phyloP scores from a whole-genome alignment of 1,284 basidiomycete genomes.

The Apiotrichum veenhuisii region DNA sequence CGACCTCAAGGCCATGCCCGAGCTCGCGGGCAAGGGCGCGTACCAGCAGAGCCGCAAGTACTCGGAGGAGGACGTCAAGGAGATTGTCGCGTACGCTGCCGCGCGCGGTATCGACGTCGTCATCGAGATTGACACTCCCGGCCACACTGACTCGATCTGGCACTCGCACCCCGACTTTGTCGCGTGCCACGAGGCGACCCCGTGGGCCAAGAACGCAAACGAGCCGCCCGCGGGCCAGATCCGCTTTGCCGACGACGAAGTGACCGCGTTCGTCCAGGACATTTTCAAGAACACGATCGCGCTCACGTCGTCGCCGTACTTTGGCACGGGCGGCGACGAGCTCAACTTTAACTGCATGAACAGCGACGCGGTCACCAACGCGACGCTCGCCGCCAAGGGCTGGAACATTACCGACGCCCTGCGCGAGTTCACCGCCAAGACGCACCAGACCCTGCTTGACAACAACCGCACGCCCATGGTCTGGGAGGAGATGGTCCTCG shows the following conservation, averaged over 20 bases:
- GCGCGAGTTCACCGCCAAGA: conserved; percentile 58
- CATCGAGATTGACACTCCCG: conserved; percentile 72
- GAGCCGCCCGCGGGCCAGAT: conserved; percentile 81
- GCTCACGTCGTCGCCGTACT: conserved; percentile 51
- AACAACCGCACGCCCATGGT: conserved; percentile 61
- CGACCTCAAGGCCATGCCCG: conserved; percentile 59
- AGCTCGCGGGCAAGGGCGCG: conserved; percentile 60
- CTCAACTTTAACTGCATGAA: conserved; percentile 67
- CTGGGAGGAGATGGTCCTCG: conserved; percentile 64
- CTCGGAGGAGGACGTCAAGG: conserved; percentile 58
- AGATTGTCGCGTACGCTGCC: conserved; percentile 68
- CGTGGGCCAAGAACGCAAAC: conserved; percentile 53
- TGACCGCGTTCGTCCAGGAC: conserved; percentile 52
- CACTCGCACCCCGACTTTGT: conserved; percentile 66
- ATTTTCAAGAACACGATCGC: conserved; percentile 49
- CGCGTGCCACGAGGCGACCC: conserved; percentile 62
- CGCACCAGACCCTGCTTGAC: conserved; percentile 53
- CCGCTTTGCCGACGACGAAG: conserved; percentile 58
- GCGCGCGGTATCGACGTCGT: conserved; percentile 76
- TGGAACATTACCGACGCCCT: conserved; percentile 64
- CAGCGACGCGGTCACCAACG: conserved; percentile 60
- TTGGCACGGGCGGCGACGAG: conserved; percentile 81
- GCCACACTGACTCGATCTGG: conserved; percentile 60
- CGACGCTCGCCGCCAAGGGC: conserved; percentile 54
- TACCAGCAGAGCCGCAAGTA: conserved; percentile 63